A percentile compares a stretch with the other conserved stretches of the same genome.
These are phyloP conservation scores for Apiospora phragmitis DNA, from an alignment of 2,329 filamentous ascomycete genomes.

Conservation along the genomic window DNA sequence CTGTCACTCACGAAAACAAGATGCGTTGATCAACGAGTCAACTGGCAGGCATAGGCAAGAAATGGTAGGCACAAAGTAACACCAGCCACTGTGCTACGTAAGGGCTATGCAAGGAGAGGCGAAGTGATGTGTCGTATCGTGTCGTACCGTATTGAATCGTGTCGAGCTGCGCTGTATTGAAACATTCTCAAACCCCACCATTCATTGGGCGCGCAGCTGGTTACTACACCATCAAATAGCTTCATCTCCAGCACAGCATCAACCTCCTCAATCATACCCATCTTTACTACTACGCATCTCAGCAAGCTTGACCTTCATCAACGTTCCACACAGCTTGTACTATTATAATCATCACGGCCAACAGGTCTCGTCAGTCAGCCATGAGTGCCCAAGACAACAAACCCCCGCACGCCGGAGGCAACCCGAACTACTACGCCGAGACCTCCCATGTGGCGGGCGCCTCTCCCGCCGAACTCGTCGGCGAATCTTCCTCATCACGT, in stretches of 20 bases:
- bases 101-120: not conserved
- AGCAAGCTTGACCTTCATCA: not conserved
- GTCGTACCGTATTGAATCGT: not conserved
- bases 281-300: not conserved
- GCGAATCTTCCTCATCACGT: not conserved
- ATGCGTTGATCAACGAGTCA: not conserved
- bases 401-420: not conserved
- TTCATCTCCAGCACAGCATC: not conserved
- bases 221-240: not conserved
- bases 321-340: not conserved
- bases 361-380: not conserved
- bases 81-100: constrained; percentile 4
- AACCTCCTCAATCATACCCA: not conserved
- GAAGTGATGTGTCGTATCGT: not conserved
- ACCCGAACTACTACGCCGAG: constrained; percentile 4
- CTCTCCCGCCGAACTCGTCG: not conserved
- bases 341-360: not conserved
- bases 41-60: not conserved
- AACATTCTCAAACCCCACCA: not conserved
- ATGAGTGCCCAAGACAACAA: not conserved
- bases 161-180: not conserved
- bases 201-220: not conserved
- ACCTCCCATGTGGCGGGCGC: not conserved
- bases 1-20: not conserved
- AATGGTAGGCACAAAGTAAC: not conserved